phyloP scores from a whole-genome alignment of 257 asterid genomes.

The Cordia subcordata region DNA sequence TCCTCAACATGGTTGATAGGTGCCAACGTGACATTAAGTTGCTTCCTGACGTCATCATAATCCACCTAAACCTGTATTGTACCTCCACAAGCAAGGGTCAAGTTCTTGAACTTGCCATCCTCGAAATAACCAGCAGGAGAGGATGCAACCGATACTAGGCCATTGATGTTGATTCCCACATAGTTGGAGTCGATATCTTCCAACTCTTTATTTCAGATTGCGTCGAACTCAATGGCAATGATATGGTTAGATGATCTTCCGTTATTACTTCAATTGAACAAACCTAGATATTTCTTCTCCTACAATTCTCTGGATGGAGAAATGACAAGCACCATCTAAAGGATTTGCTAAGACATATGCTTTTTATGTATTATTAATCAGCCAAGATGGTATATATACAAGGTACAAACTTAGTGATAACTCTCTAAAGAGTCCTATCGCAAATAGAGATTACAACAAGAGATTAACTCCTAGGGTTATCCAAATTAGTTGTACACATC shows the following conservation, averaged over 20 bases:
- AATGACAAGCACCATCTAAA: too few species aligned
- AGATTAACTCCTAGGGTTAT: too few species aligned
- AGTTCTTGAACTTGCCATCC: background rate
- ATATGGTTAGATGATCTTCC: slow-evolving; percentile 13
- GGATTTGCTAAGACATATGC: too few species aligned
- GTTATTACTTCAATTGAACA: slow-evolving; percentile 7
- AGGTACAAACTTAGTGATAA: too few species aligned
- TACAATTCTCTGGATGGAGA: slow-evolving; percentile 9
- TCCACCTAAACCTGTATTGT: slow-evolving; percentile 19
- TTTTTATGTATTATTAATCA: too few species aligned
- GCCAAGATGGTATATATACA: too few species aligned
- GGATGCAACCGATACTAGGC: background rate
- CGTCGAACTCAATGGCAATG: slow-evolving; percentile 23
- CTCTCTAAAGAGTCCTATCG: too few species aligned
- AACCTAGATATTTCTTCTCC: slow-evolving; percentile 7
- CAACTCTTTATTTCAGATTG: slow-evolving; percentile 1
- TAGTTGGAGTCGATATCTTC: slow-evolving; percentile 21
- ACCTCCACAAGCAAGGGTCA: background rate
- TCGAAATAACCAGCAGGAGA: slow-evolving; percentile 9
- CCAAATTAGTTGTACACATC: too few species aligned
- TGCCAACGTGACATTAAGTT: slow-evolving; percentile 17
- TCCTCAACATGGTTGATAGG: background rate
- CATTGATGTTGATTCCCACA: slow-evolving; percentile 17
- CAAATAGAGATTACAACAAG: too few species aligned
- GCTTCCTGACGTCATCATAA: slow-evolving; percentile 1